phyloP scores from a whole-genome alignment of 164 flowering plant species.

The Liriodendron chinense region DNA sequence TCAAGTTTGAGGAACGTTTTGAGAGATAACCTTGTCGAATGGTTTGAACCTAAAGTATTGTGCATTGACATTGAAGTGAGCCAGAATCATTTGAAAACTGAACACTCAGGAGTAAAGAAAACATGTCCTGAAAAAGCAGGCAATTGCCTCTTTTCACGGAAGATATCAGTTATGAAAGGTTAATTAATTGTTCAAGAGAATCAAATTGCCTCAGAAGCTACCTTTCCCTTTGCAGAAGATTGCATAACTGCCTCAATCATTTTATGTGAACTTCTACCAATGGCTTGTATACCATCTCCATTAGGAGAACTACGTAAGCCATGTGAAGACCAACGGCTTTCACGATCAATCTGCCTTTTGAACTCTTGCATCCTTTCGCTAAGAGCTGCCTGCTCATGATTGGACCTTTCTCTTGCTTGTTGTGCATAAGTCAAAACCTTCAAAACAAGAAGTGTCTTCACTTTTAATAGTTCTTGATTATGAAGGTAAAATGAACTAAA shows the following conservation, averaged over 20 bases:
- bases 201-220: slow-evolving; percentile 12
- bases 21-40: slow-evolving; percentile 95
- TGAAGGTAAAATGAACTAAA: background rate
- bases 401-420: slow-evolving; percentile 88
- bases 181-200: slow-evolving; percentile 2
- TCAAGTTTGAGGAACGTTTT: slow-evolving; percentile 89
- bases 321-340: slow-evolving; percentile 62
- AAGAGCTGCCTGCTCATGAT: slow-evolving; percentile 90
- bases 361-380: slow-evolving; percentile 90
- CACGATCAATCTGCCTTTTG: slow-evolving; percentile 85
- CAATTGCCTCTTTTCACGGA: background rate
- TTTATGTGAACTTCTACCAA: slow-evolving; percentile 52
- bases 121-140: background rate
- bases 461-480: slow-evolving; percentile 2
- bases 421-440: slow-evolving; percentile 95
- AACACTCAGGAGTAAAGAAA: background rate
- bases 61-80: slow-evolving; percentile 1
- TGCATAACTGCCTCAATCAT: slow-evolving; percentile 61
- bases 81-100: slow-evolving; percentile 3
- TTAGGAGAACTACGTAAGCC: slow-evolving; percentile 65
- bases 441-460: slow-evolving; percentile 15
- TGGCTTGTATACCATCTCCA: slow-evolving; percentile 40
- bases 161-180: background rate
- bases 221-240: slow-evolving; percentile 94
- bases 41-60: slow-evolving; percentile 74